Percentiles rank a stretch among this genome's conserved stretches.
These are phyloP conservation scores for Cercophora newfieldiana DNA, from an alignment of 495 filamentous ascomycete genomes.

Conservation along the genomic window DNA sequence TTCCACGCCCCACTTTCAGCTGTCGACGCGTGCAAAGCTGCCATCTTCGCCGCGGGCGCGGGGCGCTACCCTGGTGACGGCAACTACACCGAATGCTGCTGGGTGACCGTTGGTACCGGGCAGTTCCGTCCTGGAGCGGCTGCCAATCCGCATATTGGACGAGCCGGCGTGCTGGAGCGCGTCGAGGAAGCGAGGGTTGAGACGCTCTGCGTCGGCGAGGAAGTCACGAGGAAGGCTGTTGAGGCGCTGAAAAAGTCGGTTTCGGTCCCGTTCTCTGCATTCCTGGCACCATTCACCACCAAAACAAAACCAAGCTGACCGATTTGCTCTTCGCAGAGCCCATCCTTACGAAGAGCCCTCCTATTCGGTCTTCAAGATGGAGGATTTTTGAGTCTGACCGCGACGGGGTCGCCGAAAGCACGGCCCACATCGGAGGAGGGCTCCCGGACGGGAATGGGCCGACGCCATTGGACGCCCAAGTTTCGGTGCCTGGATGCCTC, in stretches of 20 bases:
- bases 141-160: constrained; percentile 62
- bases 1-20: constrained; percentile 56
- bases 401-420: neutral
- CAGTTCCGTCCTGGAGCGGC: constrained; percentile 53
- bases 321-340: constrained; percentile 43
- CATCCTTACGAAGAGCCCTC: constrained; percentile 80
- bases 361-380: constrained; percentile 73
- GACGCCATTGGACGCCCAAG: neutral
- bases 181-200: constrained; percentile 55
- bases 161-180: constrained; percentile 49
- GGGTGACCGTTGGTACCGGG: constrained; percentile 53
- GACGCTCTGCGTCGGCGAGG: constrained; percentile 50
- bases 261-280: neutral
- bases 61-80: constrained; percentile 58
- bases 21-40: constrained; percentile 54
- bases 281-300: neutral
- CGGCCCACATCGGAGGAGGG: neutral
- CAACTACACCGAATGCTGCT: constrained; percentile 65
- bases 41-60: constrained; percentile 65
- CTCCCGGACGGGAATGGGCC: neutral
- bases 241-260: constrained; percentile 63
- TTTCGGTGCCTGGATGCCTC: neutral
- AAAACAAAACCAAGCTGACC: neutral
- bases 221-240: constrained; percentile 48
- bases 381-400: constrained; percentile 59